phyloP scores from a whole-genome alignment of 352 stramenopile species.

The Phytophthora foliorum region DNA sequence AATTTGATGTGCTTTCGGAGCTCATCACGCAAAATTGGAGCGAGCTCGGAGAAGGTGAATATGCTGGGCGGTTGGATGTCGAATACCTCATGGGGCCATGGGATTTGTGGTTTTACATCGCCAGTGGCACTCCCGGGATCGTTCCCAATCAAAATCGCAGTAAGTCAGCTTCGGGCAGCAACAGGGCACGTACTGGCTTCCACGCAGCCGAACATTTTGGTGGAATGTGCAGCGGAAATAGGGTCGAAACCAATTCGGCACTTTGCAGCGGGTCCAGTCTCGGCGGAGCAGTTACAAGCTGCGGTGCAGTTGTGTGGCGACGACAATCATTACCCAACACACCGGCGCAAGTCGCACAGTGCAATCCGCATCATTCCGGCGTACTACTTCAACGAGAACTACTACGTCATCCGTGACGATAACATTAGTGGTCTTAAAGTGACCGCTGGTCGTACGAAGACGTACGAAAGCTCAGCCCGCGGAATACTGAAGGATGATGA shows the following conservation, averaged over 20 bases:
- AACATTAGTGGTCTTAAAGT: background rate
- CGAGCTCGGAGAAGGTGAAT: too few species aligned
- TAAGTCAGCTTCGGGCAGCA: background rate
- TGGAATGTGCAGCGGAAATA: background rate
- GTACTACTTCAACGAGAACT: constrained; percentile 4
- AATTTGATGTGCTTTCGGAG: too few species aligned
- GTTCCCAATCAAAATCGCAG: too few species aligned
- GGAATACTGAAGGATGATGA: constrained; percentile 6
- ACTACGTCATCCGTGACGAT: constrained; percentile 5
- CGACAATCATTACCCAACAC: constrained; percentile 1
- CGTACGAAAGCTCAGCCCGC: background rate
- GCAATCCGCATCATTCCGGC: background rate
- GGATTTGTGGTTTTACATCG: too few species aligned
- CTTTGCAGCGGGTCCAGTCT: background rate
- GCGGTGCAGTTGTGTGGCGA: background rate
- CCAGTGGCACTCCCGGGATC: too few species aligned
- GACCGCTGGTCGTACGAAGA: background rate
- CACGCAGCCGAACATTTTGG: background rate
- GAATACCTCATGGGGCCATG: too few species aligned
- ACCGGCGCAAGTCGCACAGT: background rate
- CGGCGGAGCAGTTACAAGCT: background rate
- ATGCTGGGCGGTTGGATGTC: too few species aligned
- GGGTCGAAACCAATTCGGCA: background rate
- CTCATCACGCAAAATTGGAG: too few species aligned
- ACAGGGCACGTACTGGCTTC: background rate